phyloP scores from a whole-genome alignment of 257 asterid species.

The Lavandula angustifolia region DNA sequence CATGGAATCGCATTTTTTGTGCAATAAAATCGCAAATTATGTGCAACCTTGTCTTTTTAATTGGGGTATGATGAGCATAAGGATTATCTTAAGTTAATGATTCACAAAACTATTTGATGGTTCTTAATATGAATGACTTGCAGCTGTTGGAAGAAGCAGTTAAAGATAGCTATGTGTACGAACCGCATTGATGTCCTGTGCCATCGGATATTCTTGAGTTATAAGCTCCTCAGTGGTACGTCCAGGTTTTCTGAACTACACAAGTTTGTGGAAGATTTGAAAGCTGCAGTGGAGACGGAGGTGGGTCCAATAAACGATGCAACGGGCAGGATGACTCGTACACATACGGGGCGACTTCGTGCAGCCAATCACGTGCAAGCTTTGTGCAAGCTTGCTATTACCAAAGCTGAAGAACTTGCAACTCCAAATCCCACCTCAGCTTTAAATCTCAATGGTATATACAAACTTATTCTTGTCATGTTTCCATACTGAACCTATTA shows the following conservation, averaged over 20 bases:
- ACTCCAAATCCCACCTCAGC: neutral
- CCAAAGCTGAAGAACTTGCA: constrained; percentile 17
- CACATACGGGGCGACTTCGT: constrained; percentile 6
- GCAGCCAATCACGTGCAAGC: constrained; percentile 1
- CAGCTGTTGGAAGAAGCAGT: constrained; percentile 89
- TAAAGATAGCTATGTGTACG: constrained; percentile 72
- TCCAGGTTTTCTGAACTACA: constrained; percentile 74
- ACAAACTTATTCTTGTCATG: too few relatives aligned
- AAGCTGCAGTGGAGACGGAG: constrained; percentile 70
- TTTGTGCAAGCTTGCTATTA: constrained; percentile 20
- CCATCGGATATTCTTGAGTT: constrained; percentile 68
- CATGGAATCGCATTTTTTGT: too few relatives aligned
- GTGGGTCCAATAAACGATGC: constrained; percentile 83
- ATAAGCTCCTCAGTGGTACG: constrained; percentile 75
- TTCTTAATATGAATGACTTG: neutral
- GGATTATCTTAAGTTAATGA: too few relatives aligned
- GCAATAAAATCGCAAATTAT: too few relatives aligned
- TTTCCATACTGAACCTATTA: too few relatives aligned
- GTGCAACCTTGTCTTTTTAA: too few relatives aligned
- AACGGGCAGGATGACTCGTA: constrained; percentile 71
- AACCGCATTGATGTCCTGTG: constrained; percentile 77
- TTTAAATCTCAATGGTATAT: neutral
- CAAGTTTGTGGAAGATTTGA: constrained; percentile 63
- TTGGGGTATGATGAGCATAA: too few relatives aligned
- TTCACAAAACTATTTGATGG: too few relatives aligned